Evolutionary conservation across 2,329 filamentous ascomycete species (phyloP).

Genomic region (Westerdykella ornata): DNA sequence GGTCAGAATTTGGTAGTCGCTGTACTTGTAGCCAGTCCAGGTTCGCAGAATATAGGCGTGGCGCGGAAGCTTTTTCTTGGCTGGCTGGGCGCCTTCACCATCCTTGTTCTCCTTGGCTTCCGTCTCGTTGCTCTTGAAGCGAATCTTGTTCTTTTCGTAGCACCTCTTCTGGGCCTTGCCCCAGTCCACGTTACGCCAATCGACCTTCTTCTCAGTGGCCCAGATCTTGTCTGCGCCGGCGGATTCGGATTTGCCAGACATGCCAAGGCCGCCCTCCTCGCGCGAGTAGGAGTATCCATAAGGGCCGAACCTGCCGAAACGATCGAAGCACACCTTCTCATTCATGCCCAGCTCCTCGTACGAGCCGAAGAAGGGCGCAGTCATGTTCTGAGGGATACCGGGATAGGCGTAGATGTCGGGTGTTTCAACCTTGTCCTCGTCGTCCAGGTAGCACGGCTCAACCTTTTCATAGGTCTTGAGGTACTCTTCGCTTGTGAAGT

Average conservation of each 20-base stretch:
- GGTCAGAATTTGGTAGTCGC: constrained; percentile 70
- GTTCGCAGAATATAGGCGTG: constrained; percentile 80
- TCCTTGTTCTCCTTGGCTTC: constrained; percentile 18
- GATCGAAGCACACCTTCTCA: constrained; percentile 46
- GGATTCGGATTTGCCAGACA: constrained; percentile 40
- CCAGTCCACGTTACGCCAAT: constrained; percentile 47
- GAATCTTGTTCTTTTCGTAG: constrained; percentile 44
- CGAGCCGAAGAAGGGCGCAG: constrained; percentile 44
- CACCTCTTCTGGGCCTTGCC: constrained; percentile 44
- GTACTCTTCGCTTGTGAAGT: constrained; percentile 40
- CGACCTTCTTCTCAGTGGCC: constrained; percentile 47
- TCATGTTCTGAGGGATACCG: constrained; percentile 46
- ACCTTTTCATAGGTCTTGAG: constrained; percentile 48
- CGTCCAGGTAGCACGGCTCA: constrained; percentile 58
- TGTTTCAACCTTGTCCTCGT: constrained; percentile 48
- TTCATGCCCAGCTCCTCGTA: constrained; percentile 44
- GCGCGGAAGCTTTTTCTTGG: constrained; percentile 46
- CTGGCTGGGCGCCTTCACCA: constrained; percentile 13
- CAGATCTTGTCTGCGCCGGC: constrained; percentile 40
- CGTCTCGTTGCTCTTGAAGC: constrained; percentile 38
- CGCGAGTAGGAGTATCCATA: constrained; percentile 47
- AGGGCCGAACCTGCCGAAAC: constrained; percentile 45
- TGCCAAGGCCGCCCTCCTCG: constrained; percentile 45
- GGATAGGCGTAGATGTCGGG: constrained; percentile 62
- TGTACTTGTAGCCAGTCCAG: constrained; percentile 77